Base-by-base conservation (phyloP, 164 flowering plant genomes). In the Aristolochia fimbriata region DNA sequence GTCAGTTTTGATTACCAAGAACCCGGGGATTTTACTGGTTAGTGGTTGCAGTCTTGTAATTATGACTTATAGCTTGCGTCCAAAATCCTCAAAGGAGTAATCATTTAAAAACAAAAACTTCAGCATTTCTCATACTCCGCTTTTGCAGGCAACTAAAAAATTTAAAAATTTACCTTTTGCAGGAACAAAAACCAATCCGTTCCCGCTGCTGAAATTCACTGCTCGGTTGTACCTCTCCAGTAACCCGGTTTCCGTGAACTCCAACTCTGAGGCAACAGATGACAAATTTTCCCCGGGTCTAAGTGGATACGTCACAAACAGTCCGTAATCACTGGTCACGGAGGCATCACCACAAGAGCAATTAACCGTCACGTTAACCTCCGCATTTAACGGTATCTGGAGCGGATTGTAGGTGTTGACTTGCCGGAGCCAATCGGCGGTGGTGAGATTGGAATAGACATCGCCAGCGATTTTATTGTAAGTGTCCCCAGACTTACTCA, bases 281-380 rank as follows among this genome's bases (percentile, higher is more conserved):
- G 19, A 11, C 75, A 74, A 51, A 58, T 0, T 72, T 19, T 81
- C 80, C 16, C 59, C 71, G 0, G 67, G 57, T 2, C 70, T 70
- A 61, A 81, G 65, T 21, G 86, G 83, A 45, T 71, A 81, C 15
- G 83, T 81, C 37, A 76, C 51, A 46, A 81, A 81, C 72, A 81
- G 58, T 62, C 81, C 83, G 49, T 79, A 76, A 4, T 69, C 66
- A 23, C 60, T 62, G 5, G 70, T 58, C 24, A 81, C 72, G 15
- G 19, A 37, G 11, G 20, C 11, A 70, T 74, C 59, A 55, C 86
- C 83, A 57, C 86, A 81, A 8, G 73, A 75, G 50, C 86, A 79
- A 66, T 76, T 79, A 22, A 79, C 80, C 0, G 66, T 64, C 47
- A 79, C 80, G 66, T 71, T 77, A 22, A 81, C 24, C 14, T 0